These are phyloP conservation scores for Mortierella antarctica DNA, from an alignment of 192 early-diverging fungal genomes.

Conservation along the genomic window DNA sequence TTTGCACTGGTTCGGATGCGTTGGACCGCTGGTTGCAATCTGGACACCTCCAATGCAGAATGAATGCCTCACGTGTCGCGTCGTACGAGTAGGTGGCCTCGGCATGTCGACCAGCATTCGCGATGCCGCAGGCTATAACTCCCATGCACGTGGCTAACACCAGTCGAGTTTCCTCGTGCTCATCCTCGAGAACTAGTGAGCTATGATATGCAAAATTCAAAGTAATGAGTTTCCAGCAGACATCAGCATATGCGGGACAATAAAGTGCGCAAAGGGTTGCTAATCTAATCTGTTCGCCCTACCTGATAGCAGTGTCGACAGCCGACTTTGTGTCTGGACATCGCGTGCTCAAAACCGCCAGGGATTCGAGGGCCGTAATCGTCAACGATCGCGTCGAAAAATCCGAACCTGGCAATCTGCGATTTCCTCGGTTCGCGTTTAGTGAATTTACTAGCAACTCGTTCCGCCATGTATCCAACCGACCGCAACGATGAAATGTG, in stretches of 20 bases:
- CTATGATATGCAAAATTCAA: background rate
- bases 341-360: slow-evolving; percentile 22
- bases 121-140: slow-evolving; percentile 9
- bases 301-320: slow-evolving; percentile 14
- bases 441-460: background rate
- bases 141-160: slow-evolving; percentile 25
- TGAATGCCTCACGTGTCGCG: background rate
- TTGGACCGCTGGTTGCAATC: background rate
- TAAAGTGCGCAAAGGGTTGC: background rate
- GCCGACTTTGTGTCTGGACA: slow-evolving; percentile 3
- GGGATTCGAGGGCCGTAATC: slow-evolving; percentile 15
- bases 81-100: slow-evolving; percentile 9
- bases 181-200: slow-evolving; percentile 5
- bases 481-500: slow-evolving; percentile 13
- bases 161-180: slow-evolving; percentile 3
- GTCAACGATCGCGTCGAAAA: background rate
- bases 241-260: background rate
- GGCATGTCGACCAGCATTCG: background rate
- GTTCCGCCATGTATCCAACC: slow-evolving; percentile 12
- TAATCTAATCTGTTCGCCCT: background rate
- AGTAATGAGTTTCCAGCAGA: background rate
- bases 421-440: background rate
- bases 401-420: background rate
- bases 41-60: background rate
- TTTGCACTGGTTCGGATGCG: too few species aligned